A percentile compares a stretch with the other conserved stretches of the same genome.
Conservation (phyloP, 2,329 filamentous ascomycete species). For the Aspergillus pseudonomiae region DNA sequence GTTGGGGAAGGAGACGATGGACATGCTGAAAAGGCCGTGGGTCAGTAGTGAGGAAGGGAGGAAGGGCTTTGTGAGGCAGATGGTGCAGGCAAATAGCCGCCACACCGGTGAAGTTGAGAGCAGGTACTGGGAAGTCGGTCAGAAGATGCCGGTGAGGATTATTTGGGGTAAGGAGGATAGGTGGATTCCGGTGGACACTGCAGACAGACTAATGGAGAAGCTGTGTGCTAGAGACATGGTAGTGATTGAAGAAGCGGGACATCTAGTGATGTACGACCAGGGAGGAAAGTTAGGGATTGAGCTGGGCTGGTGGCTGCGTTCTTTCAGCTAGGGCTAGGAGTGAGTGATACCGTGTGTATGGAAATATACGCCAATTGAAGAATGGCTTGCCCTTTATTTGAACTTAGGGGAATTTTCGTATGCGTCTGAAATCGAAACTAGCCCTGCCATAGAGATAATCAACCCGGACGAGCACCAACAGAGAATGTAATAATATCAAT, state of each 20-base stretch:
- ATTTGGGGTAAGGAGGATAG: slow-evolving; percentile 50
- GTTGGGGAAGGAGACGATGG: slow-evolving; percentile 36
- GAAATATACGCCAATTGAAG: no score
- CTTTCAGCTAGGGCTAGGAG: no score
- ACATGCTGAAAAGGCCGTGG: slow-evolving; percentile 44
- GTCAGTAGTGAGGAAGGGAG: slow-evolving; percentile 31
- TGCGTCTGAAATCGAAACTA: no score
- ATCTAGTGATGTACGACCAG: slow-evolving; percentile 52
- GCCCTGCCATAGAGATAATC: no score
- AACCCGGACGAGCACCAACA: no score
- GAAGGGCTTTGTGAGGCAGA: slow-evolving; percentile 43
- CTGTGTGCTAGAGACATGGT: slow-evolving; percentile 31
- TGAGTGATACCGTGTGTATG: no score
- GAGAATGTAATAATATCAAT: no score
- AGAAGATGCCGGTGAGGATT: slow-evolving; percentile 43
- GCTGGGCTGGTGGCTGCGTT: slow-evolving; percentile 8
- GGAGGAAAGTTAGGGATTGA: slow-evolving; percentile 43
- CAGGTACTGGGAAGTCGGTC: slow-evolving; percentile 41
- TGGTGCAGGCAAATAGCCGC: slow-evolving; percentile 41
- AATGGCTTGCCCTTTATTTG: no score
- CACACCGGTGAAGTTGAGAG: slow-evolving; percentile 40
- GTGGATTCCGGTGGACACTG: slow-evolving; percentile 49
- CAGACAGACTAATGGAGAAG: slow-evolving; percentile 33
- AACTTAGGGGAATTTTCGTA: no score
- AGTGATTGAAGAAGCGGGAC: slow-evolving; percentile 45